These are phyloP conservation scores for Cephalotrichum gorgonifer DNA, from an alignment of 2,329 filamentous ascomycete species.

Conservation along the genomic window DNA sequence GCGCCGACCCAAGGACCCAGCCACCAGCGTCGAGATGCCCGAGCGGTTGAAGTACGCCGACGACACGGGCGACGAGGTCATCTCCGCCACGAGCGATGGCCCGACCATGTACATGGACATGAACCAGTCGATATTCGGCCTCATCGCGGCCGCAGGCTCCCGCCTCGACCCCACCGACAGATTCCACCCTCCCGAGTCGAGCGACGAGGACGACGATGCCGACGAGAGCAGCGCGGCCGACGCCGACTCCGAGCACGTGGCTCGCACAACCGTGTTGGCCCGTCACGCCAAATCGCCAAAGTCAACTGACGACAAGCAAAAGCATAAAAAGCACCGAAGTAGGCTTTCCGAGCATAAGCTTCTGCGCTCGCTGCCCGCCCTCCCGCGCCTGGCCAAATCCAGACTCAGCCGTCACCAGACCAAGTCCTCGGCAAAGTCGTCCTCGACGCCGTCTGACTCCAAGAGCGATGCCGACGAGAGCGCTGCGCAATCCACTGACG, in stretches of 20 bases:
- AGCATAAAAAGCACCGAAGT: slow-evolving; percentile 37
- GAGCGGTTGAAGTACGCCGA: slow-evolving; percentile 41
- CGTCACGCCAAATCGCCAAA: slow-evolving; percentile 4
- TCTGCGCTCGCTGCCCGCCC: slow-evolving; percentile 53
- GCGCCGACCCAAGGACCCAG: background rate
- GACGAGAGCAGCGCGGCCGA: slow-evolving; percentile 55
- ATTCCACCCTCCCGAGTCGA: slow-evolving; percentile 70
- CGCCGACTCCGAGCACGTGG: slow-evolving; percentile 9
- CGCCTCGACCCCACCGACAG: slow-evolving; percentile 71
- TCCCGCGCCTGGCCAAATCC: slow-evolving; percentile 34
- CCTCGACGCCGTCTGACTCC: slow-evolving; percentile 11
- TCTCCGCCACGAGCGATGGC: slow-evolving; percentile 29
- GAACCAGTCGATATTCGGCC: slow-evolving; percentile 89
- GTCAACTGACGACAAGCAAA: too few species aligned
- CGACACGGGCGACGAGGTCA: slow-evolving; percentile 37
- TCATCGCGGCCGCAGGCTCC: slow-evolving; percentile 82
- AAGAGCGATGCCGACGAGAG: slow-evolving; percentile 6
- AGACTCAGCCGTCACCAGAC: slow-evolving; percentile 21
- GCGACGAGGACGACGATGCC: slow-evolving; percentile 59
- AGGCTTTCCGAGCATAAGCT: slow-evolving; percentile 56
- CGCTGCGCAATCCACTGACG: slow-evolving; percentile 6
- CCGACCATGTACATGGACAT: slow-evolving; percentile 56
- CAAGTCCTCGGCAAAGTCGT: slow-evolving; percentile 3
- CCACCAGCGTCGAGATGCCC: slow-evolving; percentile 30
- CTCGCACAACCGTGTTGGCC: background rate